These are phyloP conservation scores for Nitzschia inconspicua DNA, from an alignment of 108 stramenopile genomes.

Conservation along the genomic window DNA sequence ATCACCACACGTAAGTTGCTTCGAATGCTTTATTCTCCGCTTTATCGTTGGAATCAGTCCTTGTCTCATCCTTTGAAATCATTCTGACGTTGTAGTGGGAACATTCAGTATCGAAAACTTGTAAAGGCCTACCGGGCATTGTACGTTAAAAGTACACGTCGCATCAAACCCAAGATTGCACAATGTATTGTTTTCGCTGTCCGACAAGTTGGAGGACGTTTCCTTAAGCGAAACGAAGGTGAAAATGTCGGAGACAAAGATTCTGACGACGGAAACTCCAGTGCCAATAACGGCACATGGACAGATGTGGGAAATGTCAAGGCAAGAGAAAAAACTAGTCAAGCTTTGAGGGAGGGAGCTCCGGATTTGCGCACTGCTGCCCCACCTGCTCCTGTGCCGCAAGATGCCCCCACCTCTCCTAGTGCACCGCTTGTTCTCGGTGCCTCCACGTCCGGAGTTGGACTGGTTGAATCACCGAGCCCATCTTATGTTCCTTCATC, in stretches of 20 bases:
- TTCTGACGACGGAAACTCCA: neutral
- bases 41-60: neutral
- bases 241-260: conserved; percentile 49
- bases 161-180: conserved; percentile 72
- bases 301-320: conserved; percentile 65
- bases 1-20: no score
- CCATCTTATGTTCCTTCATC: no score
- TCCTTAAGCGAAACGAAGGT: conserved; percentile 48
- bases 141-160: conserved; percentile 46
- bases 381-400: neutral
- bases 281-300: conserved; percentile 25
- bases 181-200: conserved; percentile 65
- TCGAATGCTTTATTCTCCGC: neutral
- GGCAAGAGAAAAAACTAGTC: conserved; percentile 74
- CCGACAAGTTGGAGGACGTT: conserved; percentile 59
- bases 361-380: conserved; percentile 40
- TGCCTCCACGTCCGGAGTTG: no score
- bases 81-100: conserved; percentile 51
- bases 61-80: neutral
- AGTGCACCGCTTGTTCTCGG: neutral
- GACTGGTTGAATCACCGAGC: no score
- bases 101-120: conserved; percentile 60
- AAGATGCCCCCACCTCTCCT: conserved; percentile 3
- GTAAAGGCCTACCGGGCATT: conserved; percentile 53
- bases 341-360: conserved; percentile 76